Conservation (phyloP, 2,329 filamentous ascomycete species). For the Phoma sp. region DNA sequence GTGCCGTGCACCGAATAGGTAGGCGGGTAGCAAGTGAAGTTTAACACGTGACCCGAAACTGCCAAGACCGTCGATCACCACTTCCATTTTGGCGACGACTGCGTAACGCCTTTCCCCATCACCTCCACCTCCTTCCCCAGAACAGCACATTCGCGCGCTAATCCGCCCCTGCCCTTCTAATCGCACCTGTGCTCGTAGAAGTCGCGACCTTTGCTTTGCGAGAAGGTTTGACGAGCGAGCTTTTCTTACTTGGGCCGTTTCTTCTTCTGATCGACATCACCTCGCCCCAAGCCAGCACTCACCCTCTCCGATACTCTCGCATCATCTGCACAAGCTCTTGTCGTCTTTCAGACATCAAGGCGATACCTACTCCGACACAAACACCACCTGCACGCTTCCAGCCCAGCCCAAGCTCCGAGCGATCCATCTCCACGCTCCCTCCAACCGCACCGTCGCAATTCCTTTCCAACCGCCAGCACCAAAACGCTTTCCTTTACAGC, state of each 20-base stretch:
- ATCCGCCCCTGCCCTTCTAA: constrained; percentile 22
- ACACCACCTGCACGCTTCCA: constrained; percentile 43
- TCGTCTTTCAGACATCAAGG: constrained; percentile 35
- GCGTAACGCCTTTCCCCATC: constrained; percentile 26
- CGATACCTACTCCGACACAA: constrained; percentile 35
- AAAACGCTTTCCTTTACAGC: constrained; percentile 91
- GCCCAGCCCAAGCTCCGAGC: constrained; percentile 41
- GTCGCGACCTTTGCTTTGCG: constrained; percentile 31
- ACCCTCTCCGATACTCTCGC: constrained; percentile 37
- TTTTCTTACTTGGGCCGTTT: constrained; percentile 47
- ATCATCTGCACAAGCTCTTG: constrained; percentile 41
- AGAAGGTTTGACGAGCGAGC: constrained; percentile 49
- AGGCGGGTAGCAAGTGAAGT: constrained; percentile 1
- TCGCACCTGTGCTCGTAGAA: constrained; percentile 25
- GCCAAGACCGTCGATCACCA: constrained; percentile 26
- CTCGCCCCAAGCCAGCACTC: constrained; percentile 31
- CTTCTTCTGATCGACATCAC: constrained; percentile 39
- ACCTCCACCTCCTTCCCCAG: constrained; percentile 26
- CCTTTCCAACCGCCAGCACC: constrained; percentile 62
- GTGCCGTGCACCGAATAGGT: not conserved
- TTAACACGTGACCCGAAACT: constrained; percentile 29
- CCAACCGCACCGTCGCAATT: constrained; percentile 38
- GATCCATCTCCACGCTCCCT: constrained; percentile 41
- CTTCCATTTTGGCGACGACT: constrained; percentile 29
- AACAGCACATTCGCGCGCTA: constrained; percentile 13